Conservation (phyloP, 768 basidiomycete genomes). For the Russula virescens region DNA sequence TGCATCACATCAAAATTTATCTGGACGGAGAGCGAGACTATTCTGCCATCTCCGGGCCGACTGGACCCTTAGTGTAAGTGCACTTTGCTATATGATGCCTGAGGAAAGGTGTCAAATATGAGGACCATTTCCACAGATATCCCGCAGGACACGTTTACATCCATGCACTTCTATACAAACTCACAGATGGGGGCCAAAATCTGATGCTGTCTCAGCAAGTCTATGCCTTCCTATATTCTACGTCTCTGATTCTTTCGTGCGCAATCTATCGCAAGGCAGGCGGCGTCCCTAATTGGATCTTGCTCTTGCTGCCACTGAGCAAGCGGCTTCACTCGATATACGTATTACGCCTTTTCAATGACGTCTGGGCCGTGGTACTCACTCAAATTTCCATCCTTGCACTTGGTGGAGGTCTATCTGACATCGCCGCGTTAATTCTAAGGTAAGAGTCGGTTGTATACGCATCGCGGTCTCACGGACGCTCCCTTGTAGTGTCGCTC, state of each 20-base stretch:
- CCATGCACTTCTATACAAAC: conserved; percentile 59
- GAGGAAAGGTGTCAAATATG: neutral
- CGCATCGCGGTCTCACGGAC: conserved; percentile 13
- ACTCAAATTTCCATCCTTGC: conserved; percentile 63
- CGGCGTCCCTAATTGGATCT: conserved; percentile 62
- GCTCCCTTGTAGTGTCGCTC: conserved; percentile 49
- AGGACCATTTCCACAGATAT: conserved; percentile 50
- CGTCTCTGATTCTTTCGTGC: conserved; percentile 57
- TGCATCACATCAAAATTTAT: conserved; percentile 78
- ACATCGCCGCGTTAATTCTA: conserved; percentile 59
- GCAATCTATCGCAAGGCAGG: conserved; percentile 61
- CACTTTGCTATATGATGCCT: neutral
- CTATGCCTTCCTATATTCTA: conserved; percentile 69
- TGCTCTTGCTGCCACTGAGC: conserved; percentile 74
- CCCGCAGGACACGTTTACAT: conserved; percentile 90
- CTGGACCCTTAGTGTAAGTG: conserved; percentile 85
- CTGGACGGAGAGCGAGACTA: conserved; percentile 82
- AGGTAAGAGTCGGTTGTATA: conserved; percentile 45
- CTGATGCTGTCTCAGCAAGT: conserved; percentile 67
- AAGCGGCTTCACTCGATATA: conserved; percentile 94
- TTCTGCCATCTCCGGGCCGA: conserved; percentile 75
- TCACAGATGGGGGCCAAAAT: conserved; percentile 58
- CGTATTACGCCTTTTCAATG: conserved; percentile 89
- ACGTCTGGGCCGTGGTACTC: conserved; percentile 76
- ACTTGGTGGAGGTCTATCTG: conserved; percentile 54